Evolutionary conservation across 2,329 filamentous ascomycete genomes (phyloP).

Genomic region (Zopfia rhizophila): DNA sequence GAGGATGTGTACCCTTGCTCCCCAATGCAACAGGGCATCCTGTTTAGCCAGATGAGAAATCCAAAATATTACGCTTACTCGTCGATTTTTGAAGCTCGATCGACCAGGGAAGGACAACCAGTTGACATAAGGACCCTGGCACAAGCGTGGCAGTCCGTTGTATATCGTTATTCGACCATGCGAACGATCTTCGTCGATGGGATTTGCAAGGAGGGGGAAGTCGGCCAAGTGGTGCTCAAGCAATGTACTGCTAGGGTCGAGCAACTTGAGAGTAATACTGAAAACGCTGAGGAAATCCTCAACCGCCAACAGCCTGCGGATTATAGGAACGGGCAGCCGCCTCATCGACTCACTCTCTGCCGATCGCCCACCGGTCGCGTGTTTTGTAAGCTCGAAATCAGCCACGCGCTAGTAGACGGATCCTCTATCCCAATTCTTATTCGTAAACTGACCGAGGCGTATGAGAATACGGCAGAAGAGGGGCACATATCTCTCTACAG

Average conservation of each 20-base stretch:
- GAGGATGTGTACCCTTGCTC: slow-evolving; percentile 14
- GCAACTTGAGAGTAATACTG: neutral
- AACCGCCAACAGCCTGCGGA: slow-evolving; percentile 2
- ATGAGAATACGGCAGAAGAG: slow-evolving; percentile 45
- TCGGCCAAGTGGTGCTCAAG: slow-evolving; percentile 18
- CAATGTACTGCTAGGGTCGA: slow-evolving; percentile 12
- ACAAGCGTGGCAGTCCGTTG: slow-evolving; percentile 16
- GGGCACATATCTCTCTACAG: slow-evolving; percentile 36
- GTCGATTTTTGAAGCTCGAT: neutral
- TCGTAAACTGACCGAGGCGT: slow-evolving; percentile 55
- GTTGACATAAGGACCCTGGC: slow-evolving; percentile 6
- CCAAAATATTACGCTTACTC: neutral
- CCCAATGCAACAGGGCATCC: slow-evolving; percentile 12
- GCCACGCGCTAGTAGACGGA: slow-evolving; percentile 60
- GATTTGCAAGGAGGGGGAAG: slow-evolving; percentile 2
- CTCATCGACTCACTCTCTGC: slow-evolving; percentile 56
- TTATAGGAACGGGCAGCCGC: slow-evolving; percentile 35
- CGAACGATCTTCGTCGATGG: slow-evolving; percentile 19
- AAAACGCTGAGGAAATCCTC: slow-evolving; percentile 7
- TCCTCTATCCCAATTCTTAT: slow-evolving; percentile 57
- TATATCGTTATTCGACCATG: slow-evolving; percentile 14
- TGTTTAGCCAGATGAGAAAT: slow-evolving; percentile 2
- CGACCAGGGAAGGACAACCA: slow-evolving; percentile 1
- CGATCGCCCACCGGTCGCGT: slow-evolving; percentile 44
- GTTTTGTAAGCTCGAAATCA: slow-evolving; percentile 58